phyloP scores from a whole-genome alignment of 192 early-diverging fungal genomes.

The Chytriomyces sp. region DNA sequence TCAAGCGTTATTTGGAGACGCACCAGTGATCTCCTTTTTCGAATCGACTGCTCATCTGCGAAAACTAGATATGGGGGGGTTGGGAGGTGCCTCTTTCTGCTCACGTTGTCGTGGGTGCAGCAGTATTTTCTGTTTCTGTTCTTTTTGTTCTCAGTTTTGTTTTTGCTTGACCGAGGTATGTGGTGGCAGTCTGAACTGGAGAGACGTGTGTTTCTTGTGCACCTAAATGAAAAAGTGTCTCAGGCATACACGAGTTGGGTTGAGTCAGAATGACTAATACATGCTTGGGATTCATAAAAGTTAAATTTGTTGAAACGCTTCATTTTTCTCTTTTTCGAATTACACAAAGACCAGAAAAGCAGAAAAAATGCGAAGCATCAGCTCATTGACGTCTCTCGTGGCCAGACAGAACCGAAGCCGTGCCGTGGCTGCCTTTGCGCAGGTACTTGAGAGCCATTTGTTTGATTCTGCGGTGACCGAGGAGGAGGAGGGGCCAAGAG shows the following conservation, averaged over 20 bases:
- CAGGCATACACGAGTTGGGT: no score
- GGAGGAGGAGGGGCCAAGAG: no score
- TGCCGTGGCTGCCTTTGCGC: neutral
- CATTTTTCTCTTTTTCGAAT: slow-evolving; percentile 1
- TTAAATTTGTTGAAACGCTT: neutral
- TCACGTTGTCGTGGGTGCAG: neutral
- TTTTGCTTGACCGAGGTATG: neutral
- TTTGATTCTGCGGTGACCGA: no score
- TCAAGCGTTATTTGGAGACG: slow-evolving; percentile 31
- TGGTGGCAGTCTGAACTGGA: neutral
- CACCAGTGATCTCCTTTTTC: slow-evolving; percentile 8
- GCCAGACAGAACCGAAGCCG: slow-evolving; percentile 12
- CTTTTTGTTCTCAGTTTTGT: neutral
- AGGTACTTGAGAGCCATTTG: slow-evolving; percentile 3
- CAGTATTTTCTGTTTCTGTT: slow-evolving; percentile 1
- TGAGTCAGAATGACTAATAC: no score
- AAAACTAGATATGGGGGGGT: no score
- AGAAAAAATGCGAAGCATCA: neutral
- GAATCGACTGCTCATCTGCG: no score
- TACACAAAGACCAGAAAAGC: slow-evolving; percentile 3
- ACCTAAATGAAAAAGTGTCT: no score
- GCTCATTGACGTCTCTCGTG: slow-evolving; percentile 13
- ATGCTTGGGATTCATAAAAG: no score
- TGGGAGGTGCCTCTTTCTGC: neutral
- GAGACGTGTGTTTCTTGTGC: neutral